Base-by-base conservation (phyloP, 1,284 basidiomycete genomes). In the Sanguinoderma infundibulare region DNA sequence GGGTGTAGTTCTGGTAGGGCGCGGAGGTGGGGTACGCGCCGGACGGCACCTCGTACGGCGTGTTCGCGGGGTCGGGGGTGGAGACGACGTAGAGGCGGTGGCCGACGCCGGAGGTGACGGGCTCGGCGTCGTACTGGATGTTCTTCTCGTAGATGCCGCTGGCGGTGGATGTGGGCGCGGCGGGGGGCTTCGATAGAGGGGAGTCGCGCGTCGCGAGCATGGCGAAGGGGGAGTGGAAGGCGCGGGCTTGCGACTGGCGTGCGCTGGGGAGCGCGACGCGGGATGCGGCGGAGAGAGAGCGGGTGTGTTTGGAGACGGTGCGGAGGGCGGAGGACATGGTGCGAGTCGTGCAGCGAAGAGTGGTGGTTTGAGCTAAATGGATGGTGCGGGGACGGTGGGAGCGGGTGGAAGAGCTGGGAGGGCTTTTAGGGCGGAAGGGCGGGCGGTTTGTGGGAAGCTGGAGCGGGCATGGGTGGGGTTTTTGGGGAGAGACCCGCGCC, bases 21-120 rank as follows among this genome's bases (percentile, higher is more conserved):
- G 81, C 75, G 40, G 84, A 83, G 52, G 81, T 81, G 56, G 85
- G 83, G 75, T 86, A 90, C 12, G 88, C 88, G 63, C 89, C 88
- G 10, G 83, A 82, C 3, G 89, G 89, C 36, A 90, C 87, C 64
- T 81, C 76, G 69, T 89, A 89, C 26, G 83, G 82, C 47, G 78
- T 81, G 60, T 84, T 70, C 55, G 83, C 76, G 39, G 82, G 79
- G 72, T 88, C 86, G 34, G 87, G 87, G 66, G 87, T 80, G 44
- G 86, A 87, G 65, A 89, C 87, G 65, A 90, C 85, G 69, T 90
- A 87, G 59, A 83, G 86, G 63, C 81, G 83, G 34, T 79, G 75
- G 47, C 83, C 82, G 28, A 75, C 70, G 38, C 74, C 71, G 17
- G 79, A 75, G n/a, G 74, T 22, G 55, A 77, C 70, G 0, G 83